A percentile compares a stretch with the other conserved stretches of the same genome.
phyloP scores from a whole-genome alignment of 139 green algal genomes.

The Chlamydomonas eustigma region DNA sequence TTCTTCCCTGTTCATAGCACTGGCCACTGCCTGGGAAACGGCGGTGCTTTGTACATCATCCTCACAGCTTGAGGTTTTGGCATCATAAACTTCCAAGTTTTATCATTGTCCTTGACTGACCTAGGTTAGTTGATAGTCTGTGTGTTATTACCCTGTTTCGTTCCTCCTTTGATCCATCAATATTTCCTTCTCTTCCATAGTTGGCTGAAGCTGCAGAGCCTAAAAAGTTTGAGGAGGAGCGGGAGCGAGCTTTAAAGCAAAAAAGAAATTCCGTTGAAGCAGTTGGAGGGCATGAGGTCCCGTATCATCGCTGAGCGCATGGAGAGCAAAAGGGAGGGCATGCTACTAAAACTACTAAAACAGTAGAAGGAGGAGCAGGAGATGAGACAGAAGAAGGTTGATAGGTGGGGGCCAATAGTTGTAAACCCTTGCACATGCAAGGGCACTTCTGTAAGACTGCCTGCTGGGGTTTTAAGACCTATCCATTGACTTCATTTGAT shows the following conservation, averaged over 20 bases:
- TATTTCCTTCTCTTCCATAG: slow-evolving; percentile 16
- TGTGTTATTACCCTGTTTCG: background rate
- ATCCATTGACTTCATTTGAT: background rate
- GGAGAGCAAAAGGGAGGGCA: slow-evolving; percentile 36
- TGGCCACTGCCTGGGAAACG: no score
- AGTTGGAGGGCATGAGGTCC: slow-evolving; percentile 45
- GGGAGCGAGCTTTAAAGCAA: slow-evolving; percentile 47
- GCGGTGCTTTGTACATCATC: no score
- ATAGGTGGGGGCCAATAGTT: no score
- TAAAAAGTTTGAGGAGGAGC: slow-evolving; percentile 41
- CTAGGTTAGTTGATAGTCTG: no score
- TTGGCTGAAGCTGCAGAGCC: slow-evolving; percentile 57
- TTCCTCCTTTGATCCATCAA: background rate
- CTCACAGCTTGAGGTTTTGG: no score
- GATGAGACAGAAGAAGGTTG: slow-evolving; percentile 44
- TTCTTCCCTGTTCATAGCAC: background rate
- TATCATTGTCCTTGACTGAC: no score
- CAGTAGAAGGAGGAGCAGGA: slow-evolving; percentile 12
- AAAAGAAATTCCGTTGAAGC: slow-evolving; percentile 46
- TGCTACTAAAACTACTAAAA: slow-evolving; percentile 29
- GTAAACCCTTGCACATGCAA: no score
- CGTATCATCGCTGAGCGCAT: slow-evolving; percentile 42
- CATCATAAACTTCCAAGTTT: no score
- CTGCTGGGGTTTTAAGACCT: background rate
- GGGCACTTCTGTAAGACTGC: background rate